Evolutionary conservation across 1,284 basidiomycete genomes (phyloP).

Genomic region (Trichosporon inkin): DNA sequence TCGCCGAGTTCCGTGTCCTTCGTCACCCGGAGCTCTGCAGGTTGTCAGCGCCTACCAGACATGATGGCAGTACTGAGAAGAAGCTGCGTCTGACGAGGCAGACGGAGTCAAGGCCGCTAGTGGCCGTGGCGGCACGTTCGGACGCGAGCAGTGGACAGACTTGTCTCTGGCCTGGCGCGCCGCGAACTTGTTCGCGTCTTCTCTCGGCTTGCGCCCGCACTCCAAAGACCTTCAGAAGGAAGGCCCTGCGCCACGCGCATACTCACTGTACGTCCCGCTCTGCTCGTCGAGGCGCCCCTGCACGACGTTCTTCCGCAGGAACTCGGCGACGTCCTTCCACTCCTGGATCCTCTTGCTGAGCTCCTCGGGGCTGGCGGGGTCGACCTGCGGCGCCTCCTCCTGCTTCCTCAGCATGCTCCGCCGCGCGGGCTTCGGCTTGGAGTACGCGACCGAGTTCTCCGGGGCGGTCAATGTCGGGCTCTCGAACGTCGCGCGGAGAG

Average conservation of each 20-base stretch:
- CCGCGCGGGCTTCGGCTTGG: slow-evolving; percentile 10
- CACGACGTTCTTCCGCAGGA: slow-evolving; percentile 47
- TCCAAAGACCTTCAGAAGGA: background rate
- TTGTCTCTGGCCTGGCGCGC: too few species aligned
- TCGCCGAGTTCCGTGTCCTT: slow-evolving; percentile 47
- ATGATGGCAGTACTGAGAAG: background rate
- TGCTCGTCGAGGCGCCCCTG: slow-evolving; percentile 42
- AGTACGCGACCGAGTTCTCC: slow-evolving; percentile 1
- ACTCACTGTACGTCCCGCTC: slow-evolving; percentile 39
- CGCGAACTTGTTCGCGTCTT: too few species aligned
- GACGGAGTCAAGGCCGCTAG: background rate
- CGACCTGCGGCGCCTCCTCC: slow-evolving; percentile 22
- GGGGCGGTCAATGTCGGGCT: slow-evolving; percentile 40
- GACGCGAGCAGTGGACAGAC: too few species aligned
- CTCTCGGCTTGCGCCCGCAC: too few species aligned
- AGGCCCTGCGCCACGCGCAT: background rate
- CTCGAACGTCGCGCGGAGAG: slow-evolving; percentile 41
- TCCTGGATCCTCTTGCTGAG: slow-evolving; percentile 43
- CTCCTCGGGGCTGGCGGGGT: slow-evolving; percentile 27
- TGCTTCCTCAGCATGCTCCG: slow-evolving; percentile 2
- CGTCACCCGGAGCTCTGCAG: slow-evolving; percentile 44
- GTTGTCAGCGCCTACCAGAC: too few species aligned
- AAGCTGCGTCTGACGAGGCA: background rate
- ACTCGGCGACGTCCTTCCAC: slow-evolving; percentile 47
- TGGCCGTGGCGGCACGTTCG: too few species aligned